Evolutionary conservation across 2,329 filamentous ascomycete genomes (phyloP).

Genomic region (Tetracladium maxilliforme): DNA sequence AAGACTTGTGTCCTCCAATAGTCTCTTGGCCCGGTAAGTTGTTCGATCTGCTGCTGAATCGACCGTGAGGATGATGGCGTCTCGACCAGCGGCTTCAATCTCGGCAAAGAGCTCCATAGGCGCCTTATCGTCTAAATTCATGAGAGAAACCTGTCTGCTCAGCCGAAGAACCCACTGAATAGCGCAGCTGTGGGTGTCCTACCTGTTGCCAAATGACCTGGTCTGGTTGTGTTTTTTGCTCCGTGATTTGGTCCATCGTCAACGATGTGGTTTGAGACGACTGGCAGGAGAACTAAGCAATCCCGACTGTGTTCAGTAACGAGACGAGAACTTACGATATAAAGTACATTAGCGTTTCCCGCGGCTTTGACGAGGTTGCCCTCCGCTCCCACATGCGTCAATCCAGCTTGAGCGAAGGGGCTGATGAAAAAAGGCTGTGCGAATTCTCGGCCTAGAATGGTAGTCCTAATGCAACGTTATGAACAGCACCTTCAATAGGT

Average conservation of each 20-base stretch:
- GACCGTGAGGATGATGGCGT: constrained; percentile 10
- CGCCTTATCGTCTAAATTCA: constrained; percentile 4
- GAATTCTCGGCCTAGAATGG: constrained; percentile 17
- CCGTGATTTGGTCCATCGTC: constrained; percentile 6
- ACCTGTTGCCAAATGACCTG: constrained; percentile 10
- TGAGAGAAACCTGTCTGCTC: no score
- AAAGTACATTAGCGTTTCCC: constrained; percentile 6
- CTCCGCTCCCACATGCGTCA: constrained; percentile 16
- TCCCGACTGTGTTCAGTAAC: neutral
- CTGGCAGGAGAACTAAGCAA: neutral
- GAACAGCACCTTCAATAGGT: no score
- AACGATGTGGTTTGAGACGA: constrained; percentile 2
- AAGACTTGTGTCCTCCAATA: neutral
- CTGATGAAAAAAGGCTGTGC: constrained; percentile 20
- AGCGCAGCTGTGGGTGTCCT: constrained; percentile 2
- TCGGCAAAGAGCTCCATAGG: constrained; percentile 5
- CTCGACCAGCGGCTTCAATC: constrained; percentile 9
- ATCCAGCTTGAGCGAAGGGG: constrained; percentile 15
- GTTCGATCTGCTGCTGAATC: constrained; percentile 9
- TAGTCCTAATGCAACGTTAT: no score
- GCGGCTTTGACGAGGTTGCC: constrained; percentile 19
- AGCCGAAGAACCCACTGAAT: no score
- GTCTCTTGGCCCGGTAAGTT: no score
- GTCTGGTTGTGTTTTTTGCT: constrained; percentile 1
- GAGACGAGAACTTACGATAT: constrained; percentile 3